Evolutionary conservation across 169 alveolate genomes (phyloP).

Genomic region (Eimeria tenella): DNA sequence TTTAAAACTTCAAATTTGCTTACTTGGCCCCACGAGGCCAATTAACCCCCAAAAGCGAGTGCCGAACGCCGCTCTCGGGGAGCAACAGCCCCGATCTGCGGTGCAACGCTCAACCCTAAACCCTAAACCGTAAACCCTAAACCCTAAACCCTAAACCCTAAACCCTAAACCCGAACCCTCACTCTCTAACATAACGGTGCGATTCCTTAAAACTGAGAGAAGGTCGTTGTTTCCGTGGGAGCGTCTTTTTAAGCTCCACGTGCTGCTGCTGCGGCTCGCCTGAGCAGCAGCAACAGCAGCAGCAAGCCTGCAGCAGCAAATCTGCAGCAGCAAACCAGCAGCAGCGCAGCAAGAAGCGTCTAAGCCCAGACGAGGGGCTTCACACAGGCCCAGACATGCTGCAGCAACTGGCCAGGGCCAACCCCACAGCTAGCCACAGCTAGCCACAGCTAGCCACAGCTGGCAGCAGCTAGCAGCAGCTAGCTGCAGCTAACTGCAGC

Average conservation of each 20-base stretch:
- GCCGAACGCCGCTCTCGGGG: background rate
- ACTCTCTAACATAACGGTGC: background rate
- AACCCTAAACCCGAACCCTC: background rate
- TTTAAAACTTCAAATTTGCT: background rate
- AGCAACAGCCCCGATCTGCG: background rate
- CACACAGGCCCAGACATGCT: too few relatives aligned
- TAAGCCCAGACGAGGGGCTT: too few relatives aligned
- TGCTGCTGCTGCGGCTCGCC: background rate
- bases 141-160: background rate
- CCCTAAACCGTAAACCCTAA: background rate
- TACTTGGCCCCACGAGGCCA: background rate
- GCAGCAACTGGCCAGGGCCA: too few relatives aligned
- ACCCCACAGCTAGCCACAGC: background rate
- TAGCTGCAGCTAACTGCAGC: slow-evolving; percentile 29
- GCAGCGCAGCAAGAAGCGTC: too few relatives aligned
- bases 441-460: background rate
- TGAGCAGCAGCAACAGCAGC: background rate
- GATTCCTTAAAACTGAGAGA: too few relatives aligned
- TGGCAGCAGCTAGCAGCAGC: slow-evolving; percentile 47
- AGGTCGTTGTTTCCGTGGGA: too few relatives aligned
- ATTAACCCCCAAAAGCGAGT: background rate
- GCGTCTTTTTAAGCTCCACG: background rate
- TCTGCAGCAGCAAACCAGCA: background rate
- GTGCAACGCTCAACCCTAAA: background rate
- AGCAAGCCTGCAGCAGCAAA: background rate